A percentile compares a stretch with the other conserved stretches of the same genome.
phyloP scores from a whole-genome alignment of 73 alveolate genomes.

The Tetrahymena borealis region DNA sequence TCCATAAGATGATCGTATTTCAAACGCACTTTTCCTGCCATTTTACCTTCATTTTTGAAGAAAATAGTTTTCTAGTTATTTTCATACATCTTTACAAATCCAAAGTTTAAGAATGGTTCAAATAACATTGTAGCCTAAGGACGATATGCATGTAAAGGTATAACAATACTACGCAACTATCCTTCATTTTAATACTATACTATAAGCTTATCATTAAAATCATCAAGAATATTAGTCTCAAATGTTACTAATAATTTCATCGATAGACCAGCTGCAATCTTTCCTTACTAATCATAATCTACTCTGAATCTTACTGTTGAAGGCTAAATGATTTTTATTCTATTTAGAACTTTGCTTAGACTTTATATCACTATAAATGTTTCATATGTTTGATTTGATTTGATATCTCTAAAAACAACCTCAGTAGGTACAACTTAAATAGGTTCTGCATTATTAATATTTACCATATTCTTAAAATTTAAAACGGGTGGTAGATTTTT shows the following conservation, averaged over 20 bases:
- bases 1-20: neutral
- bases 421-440: neutral
- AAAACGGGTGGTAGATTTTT: neutral
- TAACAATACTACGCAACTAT: neutral
- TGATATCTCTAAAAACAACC: neutral
- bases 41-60: slow-evolving; percentile 12
- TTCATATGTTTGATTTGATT: neutral
- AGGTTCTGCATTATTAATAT: neutral
- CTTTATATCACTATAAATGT: slow-evolving; percentile 15
- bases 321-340: slow-evolving; percentile 88
- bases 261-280: slow-evolving; percentile 92
- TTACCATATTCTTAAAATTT: neutral
- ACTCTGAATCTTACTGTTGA: slow-evolving; percentile 71
- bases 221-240: slow-evolving; percentile 90
- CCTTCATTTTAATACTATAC: slow-evolving; percentile 33
- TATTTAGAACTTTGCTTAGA: slow-evolving; percentile 76
- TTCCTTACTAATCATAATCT: slow-evolving; percentile 75
- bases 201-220: slow-evolving; percentile 83
- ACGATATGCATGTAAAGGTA: slow-evolving; percentile 4
- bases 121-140: slow-evolving; percentile 18
- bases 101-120: slow-evolving; percentile 18
- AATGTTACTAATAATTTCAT: slow-evolving; percentile 87
- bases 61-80: neutral
- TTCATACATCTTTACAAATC: slow-evolving; percentile 6
- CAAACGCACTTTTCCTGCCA: slow-evolving; percentile 4